These are phyloP conservation scores for Phialocephala subalpina DNA, from an alignment of 2,329 filamentous ascomycete genomes.

Conservation along the genomic window DNA sequence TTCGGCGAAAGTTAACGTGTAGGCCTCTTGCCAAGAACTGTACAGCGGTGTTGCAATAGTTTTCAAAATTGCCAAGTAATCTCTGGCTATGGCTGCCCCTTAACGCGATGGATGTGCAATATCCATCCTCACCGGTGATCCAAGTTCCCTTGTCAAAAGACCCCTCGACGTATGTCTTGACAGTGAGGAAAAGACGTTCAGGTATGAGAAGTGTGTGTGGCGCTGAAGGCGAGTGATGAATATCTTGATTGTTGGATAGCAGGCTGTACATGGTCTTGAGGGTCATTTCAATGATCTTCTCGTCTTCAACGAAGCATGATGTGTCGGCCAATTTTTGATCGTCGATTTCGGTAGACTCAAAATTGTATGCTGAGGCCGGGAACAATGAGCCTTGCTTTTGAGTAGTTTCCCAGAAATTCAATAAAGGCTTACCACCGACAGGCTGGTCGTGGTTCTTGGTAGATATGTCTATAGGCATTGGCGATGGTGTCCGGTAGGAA, in stretches of 20 bases:
- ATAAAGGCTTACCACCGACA: no score
- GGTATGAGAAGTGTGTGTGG: constrained; percentile 19
- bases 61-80: constrained; percentile 19
- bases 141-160: constrained; percentile 18
- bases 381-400: no score
- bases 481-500: constrained; percentile 20
- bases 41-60: constrained; percentile 22
- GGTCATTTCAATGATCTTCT: not conserved
- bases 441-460: no score
- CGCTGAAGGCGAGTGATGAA: constrained; percentile 1
- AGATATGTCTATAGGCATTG: not conserved
- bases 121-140: constrained; percentile 13
- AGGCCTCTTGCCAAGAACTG: constrained; percentile 17
- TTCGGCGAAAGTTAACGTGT: constrained; percentile 26
- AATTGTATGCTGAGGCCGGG: not conserved
- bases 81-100: not conserved
- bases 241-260: not conserved
- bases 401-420: no score
- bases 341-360: not conserved
- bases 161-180: constrained; percentile 25
- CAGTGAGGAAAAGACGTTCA: constrained; percentile 23
- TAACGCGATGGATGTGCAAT: not conserved
- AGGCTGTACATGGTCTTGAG: not conserved
- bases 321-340: not conserved
- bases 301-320: not conserved